These are phyloP conservation scores for Apophysomyces elegans DNA, from an alignment of 371 early-diverging fungal genomes.

Conservation along the genomic window DNA sequence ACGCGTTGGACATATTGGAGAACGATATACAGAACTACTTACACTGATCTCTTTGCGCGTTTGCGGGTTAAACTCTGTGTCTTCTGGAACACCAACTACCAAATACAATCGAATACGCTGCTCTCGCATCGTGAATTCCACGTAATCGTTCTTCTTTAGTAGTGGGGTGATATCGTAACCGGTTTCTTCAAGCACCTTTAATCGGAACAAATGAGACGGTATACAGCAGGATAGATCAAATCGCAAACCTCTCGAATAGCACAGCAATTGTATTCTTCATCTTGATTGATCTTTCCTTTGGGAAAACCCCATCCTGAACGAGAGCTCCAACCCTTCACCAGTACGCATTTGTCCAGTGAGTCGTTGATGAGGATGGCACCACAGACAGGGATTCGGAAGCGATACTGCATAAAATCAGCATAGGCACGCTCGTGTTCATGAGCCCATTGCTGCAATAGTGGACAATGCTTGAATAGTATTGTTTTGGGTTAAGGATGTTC, in stretches of 20 bases:
- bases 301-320: conserved; percentile 97
- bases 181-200: conserved; percentile 92
- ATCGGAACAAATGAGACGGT: not conserved
- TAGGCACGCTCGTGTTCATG: conserved; percentile 88
- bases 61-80: conserved; percentile 83
- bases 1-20: not conserved
- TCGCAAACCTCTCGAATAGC: conserved; percentile 86
- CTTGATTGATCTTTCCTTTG: conserved; percentile 98
- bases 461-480: conserved; percentile 84
- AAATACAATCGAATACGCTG: conserved; percentile 93
- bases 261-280: conserved; percentile 91
- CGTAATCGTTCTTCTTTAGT: conserved; percentile 74
- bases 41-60: conserved; percentile 97
- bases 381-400: conserved; percentile 97
- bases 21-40: conserved; percentile 20
- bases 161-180: conserved; percentile 90
- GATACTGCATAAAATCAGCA: conserved; percentile 93
- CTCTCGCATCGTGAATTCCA: conserved; percentile 84
- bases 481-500: conserved; percentile 6
- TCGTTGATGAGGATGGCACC: conserved; percentile 98
- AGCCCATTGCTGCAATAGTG: conserved; percentile 86
- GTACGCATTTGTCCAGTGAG: conserved; percentile 81
- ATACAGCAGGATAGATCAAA: not conserved
- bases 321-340: conserved; percentile 92
- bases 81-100: conserved; percentile 88